Percentiles rank a stretch among this genome's conserved stretches.
Evolutionary conservation across 2,329 filamentous ascomycete species (phyloP).

Genomic region (Alternaria sp.): DNA sequence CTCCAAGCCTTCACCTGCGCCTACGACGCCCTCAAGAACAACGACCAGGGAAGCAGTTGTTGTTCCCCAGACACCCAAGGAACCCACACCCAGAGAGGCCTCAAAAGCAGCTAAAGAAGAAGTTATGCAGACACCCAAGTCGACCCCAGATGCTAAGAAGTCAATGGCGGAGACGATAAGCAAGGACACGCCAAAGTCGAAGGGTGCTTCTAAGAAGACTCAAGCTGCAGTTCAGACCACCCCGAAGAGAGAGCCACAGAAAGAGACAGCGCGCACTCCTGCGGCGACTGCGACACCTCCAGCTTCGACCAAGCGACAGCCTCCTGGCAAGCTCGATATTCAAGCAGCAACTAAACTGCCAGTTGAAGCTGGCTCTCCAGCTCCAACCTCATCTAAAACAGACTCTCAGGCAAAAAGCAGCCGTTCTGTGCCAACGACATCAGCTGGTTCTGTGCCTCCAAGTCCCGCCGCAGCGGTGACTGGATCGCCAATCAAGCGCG

Average conservation of each 20-base stretch:
- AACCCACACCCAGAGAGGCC: conserved; percentile 12
- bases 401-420: conserved; percentile 33
- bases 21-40: conserved; percentile 32
- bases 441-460: conserved; percentile 57
- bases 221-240: conserved; percentile 16
- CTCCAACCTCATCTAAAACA: conserved; percentile 22
- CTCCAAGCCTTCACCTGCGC: conserved; percentile 15
- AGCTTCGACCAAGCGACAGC: conserved; percentile 45
- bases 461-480: conserved; percentile 61
- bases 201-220: conserved; percentile 27
- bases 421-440: conserved; percentile 44
- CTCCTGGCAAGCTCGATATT: conserved; percentile 57
- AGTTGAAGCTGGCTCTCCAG: conserved; percentile 25
- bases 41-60: conserved; percentile 13
- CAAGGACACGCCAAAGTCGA: conserved; percentile 30
- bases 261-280: conserved; percentile 7
- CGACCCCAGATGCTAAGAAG: conserved; percentile 28
- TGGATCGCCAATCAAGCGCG: conserved; percentile 52
- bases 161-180: conserved; percentile 10
- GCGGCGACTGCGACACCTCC: conserved; percentile 13
- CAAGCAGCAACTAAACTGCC: conserved; percentile 44
- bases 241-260: conserved; percentile 14
- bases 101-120: conserved; percentile 21
- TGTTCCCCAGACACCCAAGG: conserved; percentile 18
- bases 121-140: conserved; percentile 1